Evolutionary conservation across 177 flowering plant species (phyloP).

Genomic region (Tripterygium wilfordii): DNA sequence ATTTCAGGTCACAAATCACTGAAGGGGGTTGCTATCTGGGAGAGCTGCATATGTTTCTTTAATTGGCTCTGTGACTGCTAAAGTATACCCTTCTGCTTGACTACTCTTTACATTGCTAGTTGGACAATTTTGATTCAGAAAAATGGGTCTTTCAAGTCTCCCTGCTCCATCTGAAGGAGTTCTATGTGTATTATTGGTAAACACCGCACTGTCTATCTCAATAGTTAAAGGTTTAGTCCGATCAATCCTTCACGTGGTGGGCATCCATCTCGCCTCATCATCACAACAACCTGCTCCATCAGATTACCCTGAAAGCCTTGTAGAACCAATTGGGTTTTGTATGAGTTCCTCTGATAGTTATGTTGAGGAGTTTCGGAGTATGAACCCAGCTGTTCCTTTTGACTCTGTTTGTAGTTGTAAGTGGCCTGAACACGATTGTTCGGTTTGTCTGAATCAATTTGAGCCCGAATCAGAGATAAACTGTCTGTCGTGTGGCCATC

Average conservation of each 20-base stretch:
- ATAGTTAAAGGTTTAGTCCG: conserved; percentile 44
- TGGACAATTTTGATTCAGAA: not conserved
- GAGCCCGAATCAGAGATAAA: conserved; percentile 53
- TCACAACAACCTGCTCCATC: conserved; percentile 11
- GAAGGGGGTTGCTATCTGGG: too few species aligned
- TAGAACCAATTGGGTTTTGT: conserved; percentile 17
- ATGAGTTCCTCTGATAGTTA: conserved; percentile 21
- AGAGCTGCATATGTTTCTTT: too few species aligned
- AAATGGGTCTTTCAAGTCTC: conserved; percentile 66
- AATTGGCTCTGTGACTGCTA: too few species aligned
- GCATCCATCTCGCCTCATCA: conserved; percentile 34
- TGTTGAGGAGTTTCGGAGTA: conserved; percentile 38
- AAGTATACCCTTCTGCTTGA: too few species aligned
- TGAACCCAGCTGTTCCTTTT: conserved; percentile 32
- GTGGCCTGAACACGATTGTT: conserved; percentile 38
- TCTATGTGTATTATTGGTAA: conserved; percentile 46
- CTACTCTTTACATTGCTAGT: too few species aligned
- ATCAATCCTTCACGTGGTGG: conserved; percentile 44
- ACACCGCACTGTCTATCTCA: conserved; percentile 55
- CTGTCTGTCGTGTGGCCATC: conserved; percentile 53
- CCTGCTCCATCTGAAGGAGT: conserved; percentile 67
- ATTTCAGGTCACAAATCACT: too few species aligned
- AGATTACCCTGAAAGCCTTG: conserved; percentile 20
- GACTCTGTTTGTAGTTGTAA: conserved; percentile 16
- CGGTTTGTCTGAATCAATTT: conserved; percentile 54